Evolutionary conservation across 352 stramenopile species (phyloP).

Genomic region (Pythium volutum): DNA sequence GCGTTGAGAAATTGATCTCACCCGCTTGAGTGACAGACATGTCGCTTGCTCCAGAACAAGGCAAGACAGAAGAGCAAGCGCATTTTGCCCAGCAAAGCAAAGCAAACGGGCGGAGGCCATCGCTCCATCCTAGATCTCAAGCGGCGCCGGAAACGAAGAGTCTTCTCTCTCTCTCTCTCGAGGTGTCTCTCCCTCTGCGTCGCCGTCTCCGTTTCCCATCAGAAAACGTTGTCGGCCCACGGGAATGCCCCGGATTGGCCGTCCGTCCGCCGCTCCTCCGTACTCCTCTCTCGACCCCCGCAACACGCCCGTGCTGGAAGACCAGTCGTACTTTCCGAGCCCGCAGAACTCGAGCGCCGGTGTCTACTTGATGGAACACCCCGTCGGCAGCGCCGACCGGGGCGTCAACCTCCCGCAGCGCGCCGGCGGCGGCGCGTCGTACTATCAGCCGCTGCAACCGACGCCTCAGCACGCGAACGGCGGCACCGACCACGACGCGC

Average conservation of each 20-base stretch:
- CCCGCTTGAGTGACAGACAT: conserved; percentile 12
- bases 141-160: neutral
- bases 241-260: conserved; percentile 28
- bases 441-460: conserved; percentile 30
- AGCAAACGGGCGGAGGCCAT: neutral
- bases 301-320: conserved; percentile 70
- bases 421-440: conserved; percentile 23
- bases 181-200: neutral
- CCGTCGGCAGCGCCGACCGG: conserved; percentile 25
- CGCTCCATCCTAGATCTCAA: neutral
- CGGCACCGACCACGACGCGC: conserved; percentile 25
- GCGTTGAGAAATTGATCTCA: neutral
- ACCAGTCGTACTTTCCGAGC: conserved; percentile 59
- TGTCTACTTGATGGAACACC: conserved; percentile 73
- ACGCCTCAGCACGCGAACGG: conserved; percentile 16
- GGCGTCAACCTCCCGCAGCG: conserved; percentile 25
- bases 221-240: neutral
- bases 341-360: conserved; percentile 38
- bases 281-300: conserved; percentile 33
- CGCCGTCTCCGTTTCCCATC: too few relatives aligned
- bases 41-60: conserved; percentile 13
- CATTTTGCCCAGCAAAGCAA: neutral
- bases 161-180: neutral
- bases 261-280: neutral
- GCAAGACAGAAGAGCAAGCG: too few relatives aligned